Percentiles rank a stretch among this genome's conserved stretches.
Conservation (phyloP, 192 early-diverging fungal species). For the Thoreauomyces humboldtii region DNA sequence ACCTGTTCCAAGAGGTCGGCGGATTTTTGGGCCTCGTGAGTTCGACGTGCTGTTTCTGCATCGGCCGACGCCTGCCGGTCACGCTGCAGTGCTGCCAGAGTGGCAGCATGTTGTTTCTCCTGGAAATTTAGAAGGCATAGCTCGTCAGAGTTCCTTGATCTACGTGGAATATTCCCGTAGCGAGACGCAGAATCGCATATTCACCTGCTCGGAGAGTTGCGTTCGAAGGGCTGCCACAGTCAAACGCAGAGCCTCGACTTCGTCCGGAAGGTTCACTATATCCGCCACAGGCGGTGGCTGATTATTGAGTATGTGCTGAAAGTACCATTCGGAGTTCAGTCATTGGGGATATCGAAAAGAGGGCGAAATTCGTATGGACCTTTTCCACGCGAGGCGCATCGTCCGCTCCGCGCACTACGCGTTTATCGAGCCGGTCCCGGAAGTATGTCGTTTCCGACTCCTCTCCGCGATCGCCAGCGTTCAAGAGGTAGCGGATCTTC, state of each 20-base stretch:
- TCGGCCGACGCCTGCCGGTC: conserved; percentile 44
- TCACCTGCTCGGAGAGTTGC: conserved; percentile 55
- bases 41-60: conserved; percentile 43
- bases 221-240: conserved; percentile 46
- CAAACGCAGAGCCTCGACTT: conserved; percentile 43
- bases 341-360: too few species aligned
- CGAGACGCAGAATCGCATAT: neutral
- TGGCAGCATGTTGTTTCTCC: conserved; percentile 45
- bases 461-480: conserved; percentile 18
- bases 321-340: too few species aligned
- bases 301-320: neutral
- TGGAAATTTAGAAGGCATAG: too few species aligned
- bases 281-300: conserved; percentile 32
- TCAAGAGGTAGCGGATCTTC: conserved; percentile 57
- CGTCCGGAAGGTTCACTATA: conserved; percentile 43
- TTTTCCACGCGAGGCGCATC: too few species aligned
- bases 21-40: conserved; percentile 45
- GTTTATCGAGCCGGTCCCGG: conserved; percentile 42
- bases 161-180: too few species aligned
- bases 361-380: too few species aligned
- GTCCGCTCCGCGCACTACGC: conserved; percentile 37
- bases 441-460: conserved; percentile 55
- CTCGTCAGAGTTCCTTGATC: too few species aligned
- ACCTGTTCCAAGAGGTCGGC: conserved; percentile 40
- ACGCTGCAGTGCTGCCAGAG: conserved; percentile 37